Evolutionary conservation across 179 eudicot genomes (phyloP).

Genomic region (Gypsophila paniculata): DNA sequence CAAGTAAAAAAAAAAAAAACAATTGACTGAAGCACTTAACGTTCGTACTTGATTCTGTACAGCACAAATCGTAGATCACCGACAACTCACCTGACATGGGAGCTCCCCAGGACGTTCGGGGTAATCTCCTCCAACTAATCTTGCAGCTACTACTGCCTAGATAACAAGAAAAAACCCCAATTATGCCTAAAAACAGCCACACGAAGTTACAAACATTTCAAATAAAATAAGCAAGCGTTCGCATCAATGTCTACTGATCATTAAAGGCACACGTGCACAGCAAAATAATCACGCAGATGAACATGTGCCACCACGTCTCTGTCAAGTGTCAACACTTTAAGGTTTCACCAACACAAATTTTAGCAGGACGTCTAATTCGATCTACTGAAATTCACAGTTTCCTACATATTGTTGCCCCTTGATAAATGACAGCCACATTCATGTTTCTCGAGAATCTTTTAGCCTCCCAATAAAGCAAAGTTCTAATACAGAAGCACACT

Average conservation of each 20-base stretch:
- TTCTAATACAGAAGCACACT: neutral
- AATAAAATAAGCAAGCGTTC: neutral
- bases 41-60: neutral
- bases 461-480: neutral
- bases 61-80: neutral
- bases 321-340: neutral
- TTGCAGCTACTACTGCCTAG: slow-evolving; percentile 42
- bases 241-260: neutral
- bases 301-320: neutral
- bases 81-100: slow-evolving; percentile 64
- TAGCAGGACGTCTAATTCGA: neutral
- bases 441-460: neutral
- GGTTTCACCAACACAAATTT: neutral
- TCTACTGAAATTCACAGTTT: neutral
- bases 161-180: slow-evolving; percentile 10
- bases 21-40: neutral
- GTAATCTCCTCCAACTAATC: slow-evolving; percentile 49
- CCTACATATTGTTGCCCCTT: neutral
- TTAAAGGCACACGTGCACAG: neutral
- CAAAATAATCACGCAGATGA: neutral
- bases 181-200: slow-evolving; percentile 11
- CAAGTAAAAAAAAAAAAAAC: slow-evolving; percentile 11
- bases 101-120: slow-evolving; percentile 84
- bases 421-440: neutral
- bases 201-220: neutral